Evolutionary conservation across 306 rosid species (phyloP), one percentile per base, ranked within the genome.

Genomic region (Carpinus fangiana): DNA sequence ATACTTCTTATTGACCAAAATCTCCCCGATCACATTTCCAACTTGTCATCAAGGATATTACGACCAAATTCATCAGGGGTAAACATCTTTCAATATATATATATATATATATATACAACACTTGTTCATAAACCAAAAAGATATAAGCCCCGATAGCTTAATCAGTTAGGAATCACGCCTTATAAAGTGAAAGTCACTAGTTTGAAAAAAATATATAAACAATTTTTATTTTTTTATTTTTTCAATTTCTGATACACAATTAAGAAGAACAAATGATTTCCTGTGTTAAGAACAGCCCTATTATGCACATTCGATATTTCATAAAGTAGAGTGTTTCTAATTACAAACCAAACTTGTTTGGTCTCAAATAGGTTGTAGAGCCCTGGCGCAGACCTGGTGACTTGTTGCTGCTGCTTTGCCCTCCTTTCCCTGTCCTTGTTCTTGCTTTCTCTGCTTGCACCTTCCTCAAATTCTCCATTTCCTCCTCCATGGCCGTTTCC

Each of bases 401-500:
- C 82, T 71, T 87, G 88, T 75, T 95, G 98, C 71, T 90, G 97
- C 51, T 84, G 83, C 92, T 87, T 89, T 12, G 91, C 86, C 85
- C 80, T 76, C 85, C 80, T 89, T 76, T 86, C 79, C 79, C 80
- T 90, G 80, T 95, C 97, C 79, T 75, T 81, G 83, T 80, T 83
- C 76, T 87, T 90, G 67, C 28, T 81, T 82, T 81, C 75, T 80
- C 91, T 12, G 88, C 93, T 81, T 92, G 97, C 57, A 74, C 81
- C 89, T 91, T 95, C 81, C 96, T 89, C 82, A 95, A 81, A 81
- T 81, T 89, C 82, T 92, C 98, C 98, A 95, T 95, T 82, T 95
- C 98, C 85, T 95, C 91, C 78, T 95, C 98, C 98, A 95, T 92
- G 16, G 92, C 98, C 1, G 98, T 89, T 76, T 95, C 92, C 78